phyloP scores from a whole-genome alignment of 257 asterid species.

The Marsdenia floribunda region DNA sequence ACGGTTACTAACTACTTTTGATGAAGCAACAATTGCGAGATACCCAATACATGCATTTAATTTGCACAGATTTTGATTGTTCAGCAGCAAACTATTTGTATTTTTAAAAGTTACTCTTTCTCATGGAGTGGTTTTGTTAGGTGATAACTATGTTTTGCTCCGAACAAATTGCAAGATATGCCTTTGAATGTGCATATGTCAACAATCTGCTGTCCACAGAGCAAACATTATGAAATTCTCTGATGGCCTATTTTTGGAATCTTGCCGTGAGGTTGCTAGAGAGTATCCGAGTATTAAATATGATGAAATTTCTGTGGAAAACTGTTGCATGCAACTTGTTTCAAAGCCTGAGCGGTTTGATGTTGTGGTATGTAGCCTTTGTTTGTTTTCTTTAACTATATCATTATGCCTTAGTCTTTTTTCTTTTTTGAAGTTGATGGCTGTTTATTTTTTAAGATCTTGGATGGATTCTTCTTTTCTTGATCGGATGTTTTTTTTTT shows the following conservation, averaged over 20 bases:
- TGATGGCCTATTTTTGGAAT: conserved; percentile 90
- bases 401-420: background rate
- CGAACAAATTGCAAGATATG: conserved; percentile 88
- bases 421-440: no score
- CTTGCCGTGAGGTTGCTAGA: conserved; percentile 95
- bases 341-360: conserved; percentile 99
- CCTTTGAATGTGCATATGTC: conserved; percentile 96
- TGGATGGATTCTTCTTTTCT: no score
- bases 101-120: conserved; percentile 9
- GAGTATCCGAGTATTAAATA: conserved; percentile 85
- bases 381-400: background rate
- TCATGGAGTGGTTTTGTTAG: conserved; percentile 42
- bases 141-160: conserved; percentile 97
- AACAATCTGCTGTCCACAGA: conserved; percentile 97
- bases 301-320: conserved; percentile 89
- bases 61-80: background rate
- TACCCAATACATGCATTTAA: background rate
- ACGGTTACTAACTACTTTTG: background rate
- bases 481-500: no score
- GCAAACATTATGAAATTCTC: conserved; percentile 99
- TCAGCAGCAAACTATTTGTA: background rate
- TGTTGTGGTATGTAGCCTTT: conserved; percentile 66
- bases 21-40: background rate
- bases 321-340: conserved; percentile 99
- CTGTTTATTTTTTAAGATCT: no score